Evolutionary conservation across 306 rosid species (phyloP).

Genomic region (Nissolia schottii): DNA sequence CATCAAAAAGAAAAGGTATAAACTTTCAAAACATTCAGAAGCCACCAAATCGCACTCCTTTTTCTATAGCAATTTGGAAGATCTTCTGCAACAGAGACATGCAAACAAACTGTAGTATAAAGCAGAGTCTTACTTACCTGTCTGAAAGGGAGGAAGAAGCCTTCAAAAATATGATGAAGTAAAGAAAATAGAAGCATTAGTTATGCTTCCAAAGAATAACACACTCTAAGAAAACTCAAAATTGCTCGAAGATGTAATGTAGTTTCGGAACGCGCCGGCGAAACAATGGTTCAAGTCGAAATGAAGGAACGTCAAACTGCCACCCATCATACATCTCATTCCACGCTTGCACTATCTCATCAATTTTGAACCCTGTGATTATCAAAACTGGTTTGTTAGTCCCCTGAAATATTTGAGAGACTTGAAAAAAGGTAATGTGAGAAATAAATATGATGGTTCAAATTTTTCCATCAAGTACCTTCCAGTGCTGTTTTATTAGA

Average conservation of each 20-base stretch:
- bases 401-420: slow-evolving; percentile 13
- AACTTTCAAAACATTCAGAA: not conserved
- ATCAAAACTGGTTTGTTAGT: slow-evolving; percentile 17
- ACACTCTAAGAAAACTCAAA: slow-evolving; percentile 38
- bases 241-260: slow-evolving; percentile 72
- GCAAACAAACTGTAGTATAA: slow-evolving; percentile 11
- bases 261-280: slow-evolving; percentile 85
- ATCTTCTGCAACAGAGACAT: not conserved
- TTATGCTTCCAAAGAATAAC: slow-evolving; percentile 41
- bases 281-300: slow-evolving; percentile 90
- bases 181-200: slow-evolving; percentile 40
- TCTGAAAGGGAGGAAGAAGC: slow-evolving; percentile 28
- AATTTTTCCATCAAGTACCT: slow-evolving; percentile 43
- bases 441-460: not conserved
- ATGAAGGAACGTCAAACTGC: slow-evolving; percentile 91
- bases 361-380: slow-evolving; percentile 81
- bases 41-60: not conserved
- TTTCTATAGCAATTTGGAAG: slow-evolving; percentile 6
- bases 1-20: too few relatives aligned
- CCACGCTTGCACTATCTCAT: slow-evolving; percentile 94
- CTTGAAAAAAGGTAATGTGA: not conserved
- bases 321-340: slow-evolving; percentile 98
- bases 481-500: slow-evolving; percentile 84
- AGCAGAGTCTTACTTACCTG: slow-evolving; percentile 37
- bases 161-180: slow-evolving; percentile 39